Conservation (phyloP, 2,329 filamentous ascomycete genomes). For the Chrysoporthe deuterocubensis region DNA sequence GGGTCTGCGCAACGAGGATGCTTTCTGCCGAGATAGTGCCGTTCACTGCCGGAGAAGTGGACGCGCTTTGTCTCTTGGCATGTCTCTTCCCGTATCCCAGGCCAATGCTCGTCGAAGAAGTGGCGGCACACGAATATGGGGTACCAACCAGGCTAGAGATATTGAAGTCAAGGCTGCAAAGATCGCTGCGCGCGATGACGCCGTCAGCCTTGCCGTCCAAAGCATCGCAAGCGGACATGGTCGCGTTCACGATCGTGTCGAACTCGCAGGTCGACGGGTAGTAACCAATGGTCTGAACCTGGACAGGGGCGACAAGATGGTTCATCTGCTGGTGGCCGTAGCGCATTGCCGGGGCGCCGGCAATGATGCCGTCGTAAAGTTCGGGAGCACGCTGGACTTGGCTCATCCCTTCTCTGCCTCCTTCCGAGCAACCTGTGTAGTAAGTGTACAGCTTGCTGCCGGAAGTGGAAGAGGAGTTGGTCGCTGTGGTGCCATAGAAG, state of each 20-base stretch:
- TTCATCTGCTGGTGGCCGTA: constrained; percentile 49
- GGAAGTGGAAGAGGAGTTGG: neutral
- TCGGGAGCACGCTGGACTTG: constrained; percentile 52
- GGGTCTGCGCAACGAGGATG: constrained; percentile 38
- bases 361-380: constrained; percentile 56
- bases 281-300: constrained; percentile 41
- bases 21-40: constrained; percentile 40
- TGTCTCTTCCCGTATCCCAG: constrained; percentile 12
- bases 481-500: neutral
- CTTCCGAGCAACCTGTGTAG: constrained; percentile 57
- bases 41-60: constrained; percentile 36
- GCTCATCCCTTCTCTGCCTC: constrained; percentile 56
- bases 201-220: constrained; percentile 48
- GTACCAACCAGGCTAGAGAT: constrained; percentile 35
- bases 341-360: constrained; percentile 44
- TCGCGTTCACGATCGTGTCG: constrained; percentile 54
- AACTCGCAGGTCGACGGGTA: constrained; percentile 45
- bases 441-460: constrained; percentile 41
- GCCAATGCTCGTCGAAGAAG: constrained; percentile 32
- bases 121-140: constrained; percentile 47
- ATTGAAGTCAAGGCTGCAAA: constrained; percentile 42
- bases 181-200: constrained; percentile 45
- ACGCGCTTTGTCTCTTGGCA: neutral
- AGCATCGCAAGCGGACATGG: constrained; percentile 53
- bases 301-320: constrained; percentile 38